Base-by-base conservation (phyloP, 306 rosid genomes). In the Ziziphus jujuba region DNA sequence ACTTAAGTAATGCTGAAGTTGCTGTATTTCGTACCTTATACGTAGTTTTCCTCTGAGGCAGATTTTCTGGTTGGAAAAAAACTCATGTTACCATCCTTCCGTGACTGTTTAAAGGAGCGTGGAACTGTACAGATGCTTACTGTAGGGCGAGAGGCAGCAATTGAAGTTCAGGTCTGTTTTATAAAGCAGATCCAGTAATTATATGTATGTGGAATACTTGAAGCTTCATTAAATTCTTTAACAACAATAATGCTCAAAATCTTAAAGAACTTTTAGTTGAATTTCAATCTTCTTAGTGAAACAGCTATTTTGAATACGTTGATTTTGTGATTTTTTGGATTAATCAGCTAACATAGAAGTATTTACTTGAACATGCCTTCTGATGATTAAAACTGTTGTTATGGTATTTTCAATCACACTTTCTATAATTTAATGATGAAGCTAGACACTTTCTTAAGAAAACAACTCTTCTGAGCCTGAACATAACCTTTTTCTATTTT, bases 111-210 rank as follows among this genome's bases (percentile, higher is more conserved):
- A 49, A 95, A 84, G 86, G 99, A 90, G 82, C 92, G 95, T 43
- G 92, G 96, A 70, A 95, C 97, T 44, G 95, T 88, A 69, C 96
- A 95, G 80, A 95, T 95, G 97, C 81, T 95, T 73, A 84, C 97
- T 40, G 74, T 88, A 64, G 83, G 92, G 47, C 87, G 97, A 50
- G 99, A 95, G 78, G 99, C 96, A 74, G 99, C 99, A 19, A 75
- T 95, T 56, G 99, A 95, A 70, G 99, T 95, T 77, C 99, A 95
- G 99, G 99, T 95, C 58, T 59, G 81, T 55, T 61, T 71, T 56
- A 69, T 77, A 55, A 62, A 75, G 56, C 33, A 22, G 62, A 59
- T 61, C 36, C 23, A 53, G 52, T 67, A 36, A 17, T 72, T 34
- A 33, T 15, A n/a, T 56, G 23, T 45, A 34, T 22, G 53, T 52